Evolutionary conservation across 257 asterid genomes (phyloP), one percentile per base, ranked within the genome.

Genomic region (Jacaranda mimosifolia): DNA sequence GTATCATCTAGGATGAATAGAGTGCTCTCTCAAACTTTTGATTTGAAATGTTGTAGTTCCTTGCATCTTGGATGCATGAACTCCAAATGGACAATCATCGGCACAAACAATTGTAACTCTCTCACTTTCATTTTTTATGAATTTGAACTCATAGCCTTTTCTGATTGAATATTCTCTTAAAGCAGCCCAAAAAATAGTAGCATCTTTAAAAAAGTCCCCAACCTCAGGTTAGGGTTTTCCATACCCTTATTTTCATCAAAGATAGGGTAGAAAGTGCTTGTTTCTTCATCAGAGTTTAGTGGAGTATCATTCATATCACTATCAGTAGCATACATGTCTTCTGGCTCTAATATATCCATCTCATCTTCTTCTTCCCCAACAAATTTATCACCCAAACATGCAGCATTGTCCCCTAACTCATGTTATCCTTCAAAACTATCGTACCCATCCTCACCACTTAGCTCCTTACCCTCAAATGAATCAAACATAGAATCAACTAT

Each of bases 21-120:
- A n/a, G 35, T 18, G 63, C 63, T 56, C 63, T n/a, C 11, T 56
- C 63, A 56, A 56, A 56, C 63, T 56, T n/a, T 18, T 56, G 5
- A 56, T 56, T 17, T 56, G 63, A 56, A 56, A 56, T 56, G 63
- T 18, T 7, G 8, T 56, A 7, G 7, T n/a, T 56, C 36, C 63
- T 56, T 56, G 63, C 63, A 56, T 56, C 5, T 56, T 56, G 19
- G 63, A 56, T 56, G 32, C 32, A 26, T 26, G 32, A 26, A 26
- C 32, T 26, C 32, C 2, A 26, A 26, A 26, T 26, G 32, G 36
- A 19, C 63, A 56, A n/a, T 56, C 36, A 56, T 56, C 35, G 7
- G 13, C 63, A 19, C 36, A 56, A 35, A n/a, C 12, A 18, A 17
- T n/a, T n/a, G 63, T 17, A 56, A 56, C 11, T 17, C 63, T 48